A percentile compares a stretch with the other conserved stretches of the same genome.
phyloP scores from a whole-genome alignment of 805 yeast species.

The Hanseniaspora singularis region DNA sequence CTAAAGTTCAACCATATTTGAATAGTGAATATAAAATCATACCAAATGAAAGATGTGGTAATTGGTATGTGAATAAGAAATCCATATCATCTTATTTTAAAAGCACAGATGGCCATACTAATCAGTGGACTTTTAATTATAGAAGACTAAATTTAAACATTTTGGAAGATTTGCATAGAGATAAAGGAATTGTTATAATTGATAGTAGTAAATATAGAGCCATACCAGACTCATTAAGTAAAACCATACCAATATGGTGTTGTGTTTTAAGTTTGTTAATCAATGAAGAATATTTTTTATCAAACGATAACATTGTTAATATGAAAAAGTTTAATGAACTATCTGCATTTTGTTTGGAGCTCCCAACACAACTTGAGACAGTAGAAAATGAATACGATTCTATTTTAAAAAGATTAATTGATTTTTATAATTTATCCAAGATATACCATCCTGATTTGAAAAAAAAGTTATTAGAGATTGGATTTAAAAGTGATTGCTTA shows the following conservation, averaged over 20 bases:
- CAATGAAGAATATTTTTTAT: slow-evolving; percentile 11
- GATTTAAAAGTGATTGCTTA: not conserved
- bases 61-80: slow-evolving; percentile 60
- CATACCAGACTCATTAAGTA: slow-evolving; percentile 77
- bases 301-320: not conserved
- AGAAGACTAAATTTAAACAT: slow-evolving; percentile 67
- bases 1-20: slow-evolving; percentile 27
- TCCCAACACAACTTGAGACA: slow-evolving; percentile 5
- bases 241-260: slow-evolving; percentile 88
- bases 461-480: not conserved
- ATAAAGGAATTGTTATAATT: slow-evolving; percentile 47
- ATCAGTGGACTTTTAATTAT: slow-evolving; percentile 66
- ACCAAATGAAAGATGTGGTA: slow-evolving; percentile 78
- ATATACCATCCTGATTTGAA: not conserved
- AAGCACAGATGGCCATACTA: slow-evolving; percentile 82
- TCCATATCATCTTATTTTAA: slow-evolving; percentile 58
- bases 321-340: not conserved
- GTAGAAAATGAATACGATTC: not conserved
- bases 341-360: not conserved
- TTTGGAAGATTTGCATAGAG: slow-evolving; percentile 34
- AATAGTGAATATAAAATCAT: slow-evolving; percentile 36
- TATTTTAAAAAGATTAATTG: not conserved
- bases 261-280: slow-evolving; percentile 54
- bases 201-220: slow-evolving; percentile 82
- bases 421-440: not conserved